A percentile compares a stretch with the other conserved stretches of the same genome.
These are phyloP conservation scores for Scheffersomyces lignosus DNA, from an alignment of 805 yeast species.

Conservation along the genomic window DNA sequence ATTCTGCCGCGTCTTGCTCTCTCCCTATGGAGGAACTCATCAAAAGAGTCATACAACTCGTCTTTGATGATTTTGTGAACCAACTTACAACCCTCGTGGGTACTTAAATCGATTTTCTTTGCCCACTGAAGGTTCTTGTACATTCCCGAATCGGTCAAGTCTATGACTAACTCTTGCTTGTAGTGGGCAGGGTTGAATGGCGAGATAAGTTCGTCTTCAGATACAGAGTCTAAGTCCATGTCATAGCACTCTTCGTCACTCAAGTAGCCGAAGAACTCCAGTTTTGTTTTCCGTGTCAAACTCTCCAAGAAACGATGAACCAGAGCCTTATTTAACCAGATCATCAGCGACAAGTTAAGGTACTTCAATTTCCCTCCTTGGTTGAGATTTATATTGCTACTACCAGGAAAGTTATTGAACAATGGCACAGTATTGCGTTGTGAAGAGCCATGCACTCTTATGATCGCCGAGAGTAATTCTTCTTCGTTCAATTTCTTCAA, in stretches of 20 bases:
- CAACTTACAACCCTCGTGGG: conserved; percentile 23
- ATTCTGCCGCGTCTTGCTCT: conserved; percentile 40
- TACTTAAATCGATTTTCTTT: conserved; percentile 21
- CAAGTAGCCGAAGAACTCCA: conserved; percentile 1
- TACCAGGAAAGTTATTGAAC: not conserved
- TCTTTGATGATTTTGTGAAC: conserved; percentile 31
- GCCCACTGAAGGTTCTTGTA: conserved; percentile 50
- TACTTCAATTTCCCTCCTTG: conserved; percentile 25
- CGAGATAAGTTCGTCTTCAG: not conserved
- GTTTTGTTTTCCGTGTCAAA: conserved; percentile 15
- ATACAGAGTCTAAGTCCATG: not conserved
- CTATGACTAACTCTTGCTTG: conserved; percentile 28
- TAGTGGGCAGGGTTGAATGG: not conserved
- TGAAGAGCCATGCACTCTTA: conserved; percentile 23
- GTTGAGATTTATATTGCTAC: not conserved
- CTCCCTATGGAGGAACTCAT: conserved; percentile 31
- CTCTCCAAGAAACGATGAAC: conserved; percentile 35
- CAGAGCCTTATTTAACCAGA: conserved; percentile 46
- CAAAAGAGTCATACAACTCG: conserved; percentile 27
- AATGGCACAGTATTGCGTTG: conserved; percentile 1
- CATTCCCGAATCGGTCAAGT: conserved; percentile 53
- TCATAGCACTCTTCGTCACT: not conserved
- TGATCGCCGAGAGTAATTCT: conserved; percentile 28
- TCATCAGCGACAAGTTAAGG: conserved; percentile 44
- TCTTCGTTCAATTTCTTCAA: conserved; percentile 31